Evolutionary conservation across 164 flowering plant genomes (phyloP).

Genomic region (Stephania yunnanensis): DNA sequence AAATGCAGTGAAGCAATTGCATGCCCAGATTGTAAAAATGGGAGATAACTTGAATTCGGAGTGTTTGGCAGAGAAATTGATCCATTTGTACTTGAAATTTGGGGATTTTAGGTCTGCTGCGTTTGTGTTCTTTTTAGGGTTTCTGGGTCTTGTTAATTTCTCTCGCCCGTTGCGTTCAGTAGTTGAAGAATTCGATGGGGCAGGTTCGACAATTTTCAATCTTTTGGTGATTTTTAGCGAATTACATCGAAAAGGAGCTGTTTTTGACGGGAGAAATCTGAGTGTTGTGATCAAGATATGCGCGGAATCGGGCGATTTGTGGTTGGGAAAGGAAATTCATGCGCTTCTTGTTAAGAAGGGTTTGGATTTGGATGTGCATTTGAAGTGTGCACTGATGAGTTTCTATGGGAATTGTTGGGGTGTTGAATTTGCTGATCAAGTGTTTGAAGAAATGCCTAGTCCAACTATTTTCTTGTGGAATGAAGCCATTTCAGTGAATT

Average conservation of each 20-base stretch:
- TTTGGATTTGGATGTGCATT: slow-evolving; percentile 34
- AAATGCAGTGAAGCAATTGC: slow-evolving; percentile 33
- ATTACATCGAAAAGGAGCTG: slow-evolving; percentile 37
- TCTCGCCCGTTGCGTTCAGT: slow-evolving; percentile 31
- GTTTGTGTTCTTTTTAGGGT: slow-evolving; percentile 36
- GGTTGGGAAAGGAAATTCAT: slow-evolving; percentile 51
- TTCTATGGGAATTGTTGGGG: slow-evolving; percentile 47
- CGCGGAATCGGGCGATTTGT: slow-evolving; percentile 23
- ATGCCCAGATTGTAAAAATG: slow-evolving; percentile 52
- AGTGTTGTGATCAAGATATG: slow-evolving; percentile 34
- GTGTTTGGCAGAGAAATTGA: slow-evolving; percentile 20
- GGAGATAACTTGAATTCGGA: slow-evolving; percentile 18
- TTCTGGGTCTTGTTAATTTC: slow-evolving; percentile 25
- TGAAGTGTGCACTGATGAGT: slow-evolving; percentile 46
- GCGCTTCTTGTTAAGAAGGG: slow-evolving; percentile 52
- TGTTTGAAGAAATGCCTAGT: slow-evolving; percentile 34
- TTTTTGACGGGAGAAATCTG: slow-evolving; percentile 24
- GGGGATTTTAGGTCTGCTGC: slow-evolving; percentile 48
- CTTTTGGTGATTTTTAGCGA: slow-evolving; percentile 47
- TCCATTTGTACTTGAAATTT: slow-evolving; percentile 35
- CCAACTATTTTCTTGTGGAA: slow-evolving; percentile 40
- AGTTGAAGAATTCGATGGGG: slow-evolving; percentile 31
- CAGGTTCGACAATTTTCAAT: slow-evolving; percentile 26
- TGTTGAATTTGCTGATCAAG: slow-evolving; percentile 28
- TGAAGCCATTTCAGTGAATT: slow-evolving; percentile 33